Conservation (phyloP, 306 rosid genomes). For the Glycine tomentella region DNA sequence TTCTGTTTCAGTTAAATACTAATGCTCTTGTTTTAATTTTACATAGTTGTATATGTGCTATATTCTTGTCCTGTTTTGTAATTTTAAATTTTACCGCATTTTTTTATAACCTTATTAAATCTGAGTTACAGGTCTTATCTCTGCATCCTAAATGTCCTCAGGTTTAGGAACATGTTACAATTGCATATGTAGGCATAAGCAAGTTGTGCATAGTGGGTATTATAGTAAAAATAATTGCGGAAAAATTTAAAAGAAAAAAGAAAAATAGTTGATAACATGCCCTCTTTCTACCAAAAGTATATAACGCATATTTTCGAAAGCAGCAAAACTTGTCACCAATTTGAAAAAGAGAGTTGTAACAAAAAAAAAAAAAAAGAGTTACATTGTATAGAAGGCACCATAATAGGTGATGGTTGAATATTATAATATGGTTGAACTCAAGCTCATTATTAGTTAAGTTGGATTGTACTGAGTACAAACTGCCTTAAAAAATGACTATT, state of each 20-base stretch:
- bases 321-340: conserved; percentile 16
- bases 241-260: too few species aligned
- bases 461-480: too few species aligned
- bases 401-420: conserved; percentile 13
- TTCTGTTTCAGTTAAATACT: too few species aligned
- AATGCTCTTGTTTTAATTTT: not conserved
- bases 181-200: not conserved
- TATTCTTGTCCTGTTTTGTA: not conserved
- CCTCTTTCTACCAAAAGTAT: not conserved
- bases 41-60: not conserved
- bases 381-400: not conserved
- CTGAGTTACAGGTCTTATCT: not conserved
- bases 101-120: not conserved
- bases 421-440: conserved; percentile 7
- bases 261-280: not conserved
- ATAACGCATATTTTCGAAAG: conserved; percentile 7
- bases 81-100: not conserved
- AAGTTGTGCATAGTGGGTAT: not conserved
- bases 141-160: not conserved
- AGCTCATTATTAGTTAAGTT: not conserved
- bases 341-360: not conserved
- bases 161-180: conserved; percentile 12
- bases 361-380: not conserved
- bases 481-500: too few species aligned
- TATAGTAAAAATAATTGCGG: too few species aligned